phyloP scores from a whole-genome alignment of 352 stramenopile species.

The Globisporangium nunn region DNA sequence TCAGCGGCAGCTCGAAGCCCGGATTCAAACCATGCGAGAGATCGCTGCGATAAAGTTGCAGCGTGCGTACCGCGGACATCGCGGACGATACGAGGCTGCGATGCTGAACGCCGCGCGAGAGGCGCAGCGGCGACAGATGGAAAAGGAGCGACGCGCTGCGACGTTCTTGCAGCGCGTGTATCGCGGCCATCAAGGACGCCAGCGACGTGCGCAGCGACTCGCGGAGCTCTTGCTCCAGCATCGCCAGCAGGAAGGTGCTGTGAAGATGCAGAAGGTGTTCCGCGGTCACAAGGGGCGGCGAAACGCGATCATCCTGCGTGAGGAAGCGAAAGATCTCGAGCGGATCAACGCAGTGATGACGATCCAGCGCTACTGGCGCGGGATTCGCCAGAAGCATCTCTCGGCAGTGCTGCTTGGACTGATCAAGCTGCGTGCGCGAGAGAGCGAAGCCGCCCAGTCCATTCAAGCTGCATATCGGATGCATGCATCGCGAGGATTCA shows the following conservation, averaged over 20 bases:
- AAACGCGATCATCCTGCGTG: slow-evolving; percentile 27
- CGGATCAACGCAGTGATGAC: slow-evolving; percentile 51
- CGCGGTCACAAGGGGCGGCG: slow-evolving; percentile 47
- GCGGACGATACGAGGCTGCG: slow-evolving; percentile 37
- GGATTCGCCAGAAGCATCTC: slow-evolving; percentile 70
- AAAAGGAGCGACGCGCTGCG: slow-evolving; percentile 34
- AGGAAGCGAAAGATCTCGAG: slow-evolving; percentile 29
- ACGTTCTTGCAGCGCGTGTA: slow-evolving; percentile 74
- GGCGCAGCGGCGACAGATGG: slow-evolving; percentile 30
- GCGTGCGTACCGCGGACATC: slow-evolving; percentile 56
- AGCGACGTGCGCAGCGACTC: slow-evolving; percentile 32
- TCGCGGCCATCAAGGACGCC: slow-evolving; percentile 53
- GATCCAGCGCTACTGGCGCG: slow-evolving; percentile 75
- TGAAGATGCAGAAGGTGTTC: slow-evolving; percentile 64
- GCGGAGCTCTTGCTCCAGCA: slow-evolving; percentile 42
- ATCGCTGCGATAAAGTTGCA: slow-evolving; percentile 67
- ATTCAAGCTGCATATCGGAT: slow-evolving; percentile 63
- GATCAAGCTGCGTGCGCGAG: slow-evolving; percentile 49
- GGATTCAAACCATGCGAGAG: slow-evolving; percentile 48
- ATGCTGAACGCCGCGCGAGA: slow-evolving; percentile 44
- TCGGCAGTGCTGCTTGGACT: slow-evolving; percentile 61
- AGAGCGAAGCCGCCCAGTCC: slow-evolving; percentile 44
- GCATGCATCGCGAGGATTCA: slow-evolving; percentile 51
- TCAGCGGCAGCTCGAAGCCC: slow-evolving; percentile 40
- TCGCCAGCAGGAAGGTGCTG: slow-evolving; percentile 37